Percentiles rank a stretch among this genome's conserved stretches.
phyloP scores from a whole-genome alignment of 768 basidiomycete genomes.

The Termitomyces eurrhizus region DNA sequence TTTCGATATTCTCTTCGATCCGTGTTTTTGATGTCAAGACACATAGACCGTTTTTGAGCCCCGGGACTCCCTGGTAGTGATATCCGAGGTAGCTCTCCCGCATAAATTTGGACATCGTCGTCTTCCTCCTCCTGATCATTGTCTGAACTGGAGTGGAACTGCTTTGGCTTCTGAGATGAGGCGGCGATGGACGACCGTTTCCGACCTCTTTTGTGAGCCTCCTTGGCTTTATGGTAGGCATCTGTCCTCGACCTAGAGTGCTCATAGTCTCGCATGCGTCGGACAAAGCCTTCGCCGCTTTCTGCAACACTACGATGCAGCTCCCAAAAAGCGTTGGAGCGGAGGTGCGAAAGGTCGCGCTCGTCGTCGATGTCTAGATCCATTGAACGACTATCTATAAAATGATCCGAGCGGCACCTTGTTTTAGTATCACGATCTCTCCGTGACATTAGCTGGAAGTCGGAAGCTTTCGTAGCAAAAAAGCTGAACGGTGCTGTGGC shows the following conservation, averaged over 20 bases:
- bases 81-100: conserved; percentile 30
- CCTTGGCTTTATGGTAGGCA: conserved; percentile 33
- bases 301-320: conserved; percentile 59
- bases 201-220: conserved; percentile 37
- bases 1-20: conserved; percentile 16
- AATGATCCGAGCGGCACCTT: conserved; percentile 18
- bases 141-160: conserved; percentile 15
- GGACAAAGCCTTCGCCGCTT: conserved; percentile 63
- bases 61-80: conserved; percentile 12
- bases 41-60: conserved; percentile 40
- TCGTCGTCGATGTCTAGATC: conserved; percentile 13
- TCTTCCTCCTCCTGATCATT: conserved; percentile 40
- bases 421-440: conserved; percentile 12
- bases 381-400: conserved; percentile 9
- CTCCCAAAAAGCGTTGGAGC: conserved; percentile 63
- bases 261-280: conserved; percentile 74
- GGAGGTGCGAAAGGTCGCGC: conserved; percentile 37
- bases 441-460: conserved; percentile 41
- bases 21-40: conserved; percentile 40
- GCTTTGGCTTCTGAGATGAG: conserved; percentile 16
- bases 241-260: conserved; percentile 40
- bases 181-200: conserved; percentile 31
- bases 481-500: conserved; percentile 16
- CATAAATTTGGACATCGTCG: conserved; percentile 57
- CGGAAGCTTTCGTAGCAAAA: conserved; percentile 46